Conservation (phyloP, 495 filamentous ascomycete species). For the Thermothielavioides terrestris region DNA sequence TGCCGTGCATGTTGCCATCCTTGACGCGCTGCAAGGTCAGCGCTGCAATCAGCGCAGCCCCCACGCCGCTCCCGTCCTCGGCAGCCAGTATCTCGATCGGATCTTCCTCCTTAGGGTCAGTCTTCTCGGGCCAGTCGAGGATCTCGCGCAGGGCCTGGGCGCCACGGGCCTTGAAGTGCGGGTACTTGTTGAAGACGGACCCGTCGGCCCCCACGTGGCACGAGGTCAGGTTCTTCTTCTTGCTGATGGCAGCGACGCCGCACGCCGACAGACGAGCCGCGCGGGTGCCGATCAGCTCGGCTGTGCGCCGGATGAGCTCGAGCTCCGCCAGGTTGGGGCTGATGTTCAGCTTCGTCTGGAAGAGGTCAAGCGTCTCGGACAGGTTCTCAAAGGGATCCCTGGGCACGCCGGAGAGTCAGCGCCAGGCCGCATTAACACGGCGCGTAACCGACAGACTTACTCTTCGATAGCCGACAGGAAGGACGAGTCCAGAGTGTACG, state of each 20-base stretch:
- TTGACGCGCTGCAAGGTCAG: conserved; percentile 80
- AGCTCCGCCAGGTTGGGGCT: conserved; percentile 61
- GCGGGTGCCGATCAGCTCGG: conserved; percentile 89
- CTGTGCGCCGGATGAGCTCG: conserved; percentile 76
- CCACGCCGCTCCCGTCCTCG: conserved; percentile 94
- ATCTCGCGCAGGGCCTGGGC: conserved; percentile 87
- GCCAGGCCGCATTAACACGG: too few relatives aligned
- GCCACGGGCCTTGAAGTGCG: conserved; percentile 88
- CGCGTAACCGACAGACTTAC: too few relatives aligned
- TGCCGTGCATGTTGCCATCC: conserved; percentile 69
- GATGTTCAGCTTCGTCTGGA: conserved; percentile 64
- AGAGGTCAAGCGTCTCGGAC: conserved; percentile 71
- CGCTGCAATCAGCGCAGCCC: conserved; percentile 88
- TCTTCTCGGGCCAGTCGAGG: conserved; percentile 73
- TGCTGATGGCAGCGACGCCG: conserved; percentile 90
- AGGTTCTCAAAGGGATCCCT: conserved; percentile 92
- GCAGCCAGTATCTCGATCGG: conserved; percentile 78
- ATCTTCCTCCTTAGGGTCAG: conserved; percentile 56
- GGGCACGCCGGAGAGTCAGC: too few relatives aligned
- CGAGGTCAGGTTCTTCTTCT: conserved; percentile 77
- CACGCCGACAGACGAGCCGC: conserved; percentile 88
- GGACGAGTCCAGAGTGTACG: conserved; percentile 82
- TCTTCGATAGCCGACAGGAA: conserved; percentile 95
- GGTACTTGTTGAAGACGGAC: conserved; percentile 97
- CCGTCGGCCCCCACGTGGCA: conserved; percentile 96